Conservation (phyloP, 1,139 yeast genomes). For the Wickerhamomyces sp. region DNA sequence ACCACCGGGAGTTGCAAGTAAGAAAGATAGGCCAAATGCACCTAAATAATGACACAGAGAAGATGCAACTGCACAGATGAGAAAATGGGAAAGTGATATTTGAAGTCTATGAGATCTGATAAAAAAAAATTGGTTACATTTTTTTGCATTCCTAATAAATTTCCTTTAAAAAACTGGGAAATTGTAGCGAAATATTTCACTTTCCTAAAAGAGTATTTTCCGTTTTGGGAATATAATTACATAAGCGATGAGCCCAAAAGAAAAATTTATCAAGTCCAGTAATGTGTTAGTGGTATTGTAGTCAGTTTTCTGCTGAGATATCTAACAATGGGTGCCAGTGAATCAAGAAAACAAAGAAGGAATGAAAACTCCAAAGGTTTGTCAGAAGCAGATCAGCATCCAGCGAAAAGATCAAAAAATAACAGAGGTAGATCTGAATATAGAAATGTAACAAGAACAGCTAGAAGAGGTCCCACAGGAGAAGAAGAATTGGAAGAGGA, state of each 20-base stretch:
- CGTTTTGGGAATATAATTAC: neutral
- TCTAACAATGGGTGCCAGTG: constrained; percentile 34
- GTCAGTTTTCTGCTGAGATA: neutral
- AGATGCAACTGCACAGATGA: neutral
- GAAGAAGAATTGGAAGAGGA: constrained; percentile 19
- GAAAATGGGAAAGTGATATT: too few species aligned
- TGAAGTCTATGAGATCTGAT: too few species aligned
- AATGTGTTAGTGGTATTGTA: neutral
- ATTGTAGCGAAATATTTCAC: too few species aligned
- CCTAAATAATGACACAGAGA: too few species aligned
- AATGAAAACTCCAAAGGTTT: neutral
- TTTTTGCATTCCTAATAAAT: neutral
- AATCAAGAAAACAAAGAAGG: constrained; percentile 40
- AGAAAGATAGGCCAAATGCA: too few species aligned
- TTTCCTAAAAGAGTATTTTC: neutral
- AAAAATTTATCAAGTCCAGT: neutral
- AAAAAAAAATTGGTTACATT: neutral
- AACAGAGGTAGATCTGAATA: constrained; percentile 51
- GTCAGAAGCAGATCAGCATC: neutral
- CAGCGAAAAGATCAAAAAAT: constrained; percentile 11
- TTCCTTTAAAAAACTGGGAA: neutral
- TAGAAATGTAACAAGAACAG: constrained; percentile 54
- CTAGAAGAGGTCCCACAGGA: constrained; percentile 31
- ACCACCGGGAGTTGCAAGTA: too few species aligned
- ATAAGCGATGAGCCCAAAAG: neutral